Percentiles rank a stretch among this genome's conserved stretches.
These are phyloP conservation scores for Triticum dicoccoides DNA, from an alignment of 176 grass and related monocot species.

Conservation along the genomic window DNA sequence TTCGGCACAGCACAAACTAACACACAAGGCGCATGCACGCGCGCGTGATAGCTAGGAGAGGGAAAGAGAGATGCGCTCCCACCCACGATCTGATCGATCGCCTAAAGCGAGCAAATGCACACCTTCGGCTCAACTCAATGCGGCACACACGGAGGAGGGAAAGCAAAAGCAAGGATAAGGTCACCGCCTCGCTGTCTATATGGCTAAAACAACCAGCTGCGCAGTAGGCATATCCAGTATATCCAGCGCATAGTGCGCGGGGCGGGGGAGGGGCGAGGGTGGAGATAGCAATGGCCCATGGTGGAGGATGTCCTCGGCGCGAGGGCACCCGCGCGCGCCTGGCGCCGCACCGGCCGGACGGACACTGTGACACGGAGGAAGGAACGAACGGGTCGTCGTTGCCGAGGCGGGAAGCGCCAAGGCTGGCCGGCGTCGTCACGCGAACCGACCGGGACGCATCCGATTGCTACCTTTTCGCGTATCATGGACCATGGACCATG, in stretches of 20 bases:
- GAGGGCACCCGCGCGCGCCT: background rate
- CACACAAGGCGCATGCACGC: background rate
- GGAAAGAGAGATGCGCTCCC: background rate
- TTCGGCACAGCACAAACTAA: background rate
- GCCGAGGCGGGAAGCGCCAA: background rate
- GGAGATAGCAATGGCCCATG: background rate
- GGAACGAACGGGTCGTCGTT: conserved; percentile 1
- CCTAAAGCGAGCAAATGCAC: background rate
- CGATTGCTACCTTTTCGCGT: too few species aligned
- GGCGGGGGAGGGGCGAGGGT: too few species aligned
- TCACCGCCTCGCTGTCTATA: background rate
- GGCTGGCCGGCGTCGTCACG: background rate
- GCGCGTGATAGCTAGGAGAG: background rate
- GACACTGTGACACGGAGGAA: background rate
- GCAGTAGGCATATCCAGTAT: too few species aligned
- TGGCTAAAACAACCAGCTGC: background rate
- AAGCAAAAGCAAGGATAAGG: background rate
- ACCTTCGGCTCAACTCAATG: background rate
- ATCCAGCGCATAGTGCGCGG: background rate
- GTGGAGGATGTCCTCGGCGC: background rate
- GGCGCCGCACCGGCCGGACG: background rate
- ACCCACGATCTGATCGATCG: background rate
- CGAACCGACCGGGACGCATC: too few species aligned
- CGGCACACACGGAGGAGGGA: background rate
- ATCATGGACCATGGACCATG: background rate